Conservation (phyloP, 2,329 filamentous ascomycete genomes). For the Cercospora berteroae region DNA sequence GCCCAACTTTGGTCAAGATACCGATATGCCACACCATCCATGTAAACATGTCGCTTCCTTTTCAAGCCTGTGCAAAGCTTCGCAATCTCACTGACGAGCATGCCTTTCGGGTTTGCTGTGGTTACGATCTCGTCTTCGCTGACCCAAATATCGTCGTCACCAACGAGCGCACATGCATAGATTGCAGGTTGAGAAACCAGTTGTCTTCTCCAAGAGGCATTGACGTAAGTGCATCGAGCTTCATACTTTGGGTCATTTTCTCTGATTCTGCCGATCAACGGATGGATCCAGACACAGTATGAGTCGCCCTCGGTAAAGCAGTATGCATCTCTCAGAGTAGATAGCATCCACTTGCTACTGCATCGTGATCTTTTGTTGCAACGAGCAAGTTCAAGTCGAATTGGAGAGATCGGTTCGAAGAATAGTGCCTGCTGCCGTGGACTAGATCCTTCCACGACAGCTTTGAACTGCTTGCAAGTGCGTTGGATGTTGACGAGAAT, state of each 20-base stretch:
- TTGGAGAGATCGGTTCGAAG: constrained; percentile 1
- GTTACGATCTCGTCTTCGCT: neutral
- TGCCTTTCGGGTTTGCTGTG: neutral
- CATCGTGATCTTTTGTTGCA: neutral
- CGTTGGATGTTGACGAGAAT: constrained; percentile 16
- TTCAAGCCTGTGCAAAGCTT: neutral
- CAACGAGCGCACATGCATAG: neutral
- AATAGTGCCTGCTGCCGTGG: constrained; percentile 17
- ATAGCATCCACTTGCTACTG: neutral
- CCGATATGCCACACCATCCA: no score
- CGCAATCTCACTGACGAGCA: neutral
- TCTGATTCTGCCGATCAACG: neutral
- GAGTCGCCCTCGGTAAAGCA: neutral
- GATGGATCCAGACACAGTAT: neutral
- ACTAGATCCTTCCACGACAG: constrained; percentile 9
- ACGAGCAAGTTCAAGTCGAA: neutral
- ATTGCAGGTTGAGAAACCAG: constrained; percentile 10
- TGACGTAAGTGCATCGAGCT: neutral
- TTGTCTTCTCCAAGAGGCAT: constrained; percentile 13
- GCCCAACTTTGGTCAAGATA: neutral
- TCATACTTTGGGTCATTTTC: neutral
- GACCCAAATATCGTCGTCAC: neutral
- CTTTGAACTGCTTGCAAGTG: constrained; percentile 16
- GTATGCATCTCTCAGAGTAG: neutral
- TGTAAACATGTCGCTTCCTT: neutral